These are phyloP conservation scores for Trypanosoma boissoni DNA, from an alignment of 208 protist species.

Conservation along the genomic window DNA sequence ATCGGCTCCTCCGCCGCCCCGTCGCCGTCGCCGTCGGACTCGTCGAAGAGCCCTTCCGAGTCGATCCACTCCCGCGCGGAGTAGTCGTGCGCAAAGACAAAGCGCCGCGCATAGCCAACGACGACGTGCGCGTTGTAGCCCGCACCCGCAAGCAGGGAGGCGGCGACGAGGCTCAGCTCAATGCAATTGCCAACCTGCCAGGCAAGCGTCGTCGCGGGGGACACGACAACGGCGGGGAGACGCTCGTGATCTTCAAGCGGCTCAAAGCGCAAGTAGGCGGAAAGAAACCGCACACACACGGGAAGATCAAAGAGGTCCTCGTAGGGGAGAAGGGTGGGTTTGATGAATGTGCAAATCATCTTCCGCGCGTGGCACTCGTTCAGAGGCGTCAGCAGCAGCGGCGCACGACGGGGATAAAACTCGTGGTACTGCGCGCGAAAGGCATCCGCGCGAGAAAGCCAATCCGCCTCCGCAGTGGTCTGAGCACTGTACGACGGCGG, in stretches of 20 bases:
- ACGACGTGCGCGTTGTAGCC: slow-evolving; percentile 93
- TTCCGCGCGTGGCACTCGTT: slow-evolving; percentile 83
- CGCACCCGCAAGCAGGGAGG: slow-evolving; percentile 78
- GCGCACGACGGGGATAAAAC: slow-evolving; percentile 73
- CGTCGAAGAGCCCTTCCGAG: slow-evolving; percentile 33
- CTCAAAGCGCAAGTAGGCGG: slow-evolving; percentile 86
- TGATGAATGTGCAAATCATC: slow-evolving; percentile 91
- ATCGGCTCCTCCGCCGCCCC: slow-evolving; percentile 24
- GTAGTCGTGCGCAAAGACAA: slow-evolving; percentile 81
- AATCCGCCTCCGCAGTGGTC: slow-evolving; percentile 54
- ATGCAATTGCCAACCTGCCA: slow-evolving; percentile 91
- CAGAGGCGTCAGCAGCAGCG: slow-evolving; percentile 63
- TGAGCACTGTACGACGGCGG: slow-evolving; percentile 68
- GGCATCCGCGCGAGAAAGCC: slow-evolving; percentile 48
- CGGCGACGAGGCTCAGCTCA: slow-evolving; percentile 77
- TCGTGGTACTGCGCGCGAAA: slow-evolving; percentile 73
- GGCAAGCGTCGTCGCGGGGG: slow-evolving; percentile 78
- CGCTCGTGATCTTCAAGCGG: slow-evolving; percentile 57
- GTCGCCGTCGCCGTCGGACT: slow-evolving; percentile 71
- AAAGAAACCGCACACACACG: slow-evolving; percentile 63
- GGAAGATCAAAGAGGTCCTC: slow-evolving; percentile 78
- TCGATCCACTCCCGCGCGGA: slow-evolving; percentile 43
- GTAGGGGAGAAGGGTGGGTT: slow-evolving; percentile 73
- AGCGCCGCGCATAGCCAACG: slow-evolving; percentile 71
- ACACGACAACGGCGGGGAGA: slow-evolving; percentile 71